These are phyloP conservation scores for Pseudohalonectria lignicola DNA, from an alignment of 2,329 filamentous ascomycete species.

Conservation along the genomic window DNA sequence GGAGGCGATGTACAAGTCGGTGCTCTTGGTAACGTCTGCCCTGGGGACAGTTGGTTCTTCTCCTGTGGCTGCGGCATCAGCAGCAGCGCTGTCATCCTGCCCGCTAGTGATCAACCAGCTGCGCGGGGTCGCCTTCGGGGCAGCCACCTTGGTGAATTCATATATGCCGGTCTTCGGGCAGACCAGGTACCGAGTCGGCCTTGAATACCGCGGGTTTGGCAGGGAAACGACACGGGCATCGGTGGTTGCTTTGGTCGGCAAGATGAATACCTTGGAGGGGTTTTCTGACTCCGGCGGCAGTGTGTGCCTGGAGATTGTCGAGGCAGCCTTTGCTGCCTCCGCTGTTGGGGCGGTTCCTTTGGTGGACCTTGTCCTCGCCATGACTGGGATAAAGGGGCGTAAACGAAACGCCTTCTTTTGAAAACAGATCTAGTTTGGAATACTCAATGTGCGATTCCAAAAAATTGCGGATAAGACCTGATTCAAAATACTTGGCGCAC, in stretches of 20 bases:
- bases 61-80: no score
- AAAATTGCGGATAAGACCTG: no score
- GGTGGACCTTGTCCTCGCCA: conserved; percentile 29
- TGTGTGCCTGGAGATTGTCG: conserved; percentile 25
- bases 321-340: conserved; percentile 5
- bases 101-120: conserved; percentile 55
- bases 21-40: conserved; percentile 50
- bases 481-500: no score
- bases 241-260: conserved; percentile 42
- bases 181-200: conserved; percentile 47
- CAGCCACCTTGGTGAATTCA: conserved; percentile 50
- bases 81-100: no score
- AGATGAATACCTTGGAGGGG: conserved; percentile 46
- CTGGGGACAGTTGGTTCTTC: conserved; percentile 16
- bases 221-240: conserved; percentile 49
- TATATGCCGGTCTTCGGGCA: conserved; percentile 52
- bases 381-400: background rate
- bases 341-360: conserved; percentile 17
- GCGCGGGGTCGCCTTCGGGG: conserved; percentile 39
- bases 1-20: conserved; percentile 76
- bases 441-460: no score
- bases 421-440: no score
- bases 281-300: conserved; percentile 27
- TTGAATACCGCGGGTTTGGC: conserved; percentile 43
- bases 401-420: no score